A percentile compares a stretch with the other conserved stretches of the same genome.
Evolutionary conservation across 1,284 basidiomycete species (phyloP).

Genomic region (Ceratobasidium sp.): DNA sequence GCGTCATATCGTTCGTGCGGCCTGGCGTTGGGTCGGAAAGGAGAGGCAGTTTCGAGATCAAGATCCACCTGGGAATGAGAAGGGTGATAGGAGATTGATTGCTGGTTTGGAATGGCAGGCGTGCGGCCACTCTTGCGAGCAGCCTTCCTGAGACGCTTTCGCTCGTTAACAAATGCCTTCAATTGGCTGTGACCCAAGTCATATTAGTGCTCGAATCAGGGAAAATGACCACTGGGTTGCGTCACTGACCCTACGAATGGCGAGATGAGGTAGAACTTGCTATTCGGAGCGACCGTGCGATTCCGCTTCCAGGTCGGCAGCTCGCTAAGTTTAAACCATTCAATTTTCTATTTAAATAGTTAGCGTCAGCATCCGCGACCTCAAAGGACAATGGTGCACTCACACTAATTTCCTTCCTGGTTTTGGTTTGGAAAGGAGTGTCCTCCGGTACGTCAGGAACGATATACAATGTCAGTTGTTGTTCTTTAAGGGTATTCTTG

Average conservation of each 20-base stretch:
- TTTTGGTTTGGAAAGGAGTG: slow-evolving; percentile 92
- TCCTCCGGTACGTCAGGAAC: slow-evolving; percentile 92
- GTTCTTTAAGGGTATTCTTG: slow-evolving; percentile 89
- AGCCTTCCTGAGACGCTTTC: slow-evolving; percentile 49
- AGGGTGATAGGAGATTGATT: slow-evolving; percentile 13
- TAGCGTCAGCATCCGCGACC: slow-evolving; percentile 27
- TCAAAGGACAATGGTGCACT: slow-evolving; percentile 55
- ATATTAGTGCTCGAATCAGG: slow-evolving; percentile 34
- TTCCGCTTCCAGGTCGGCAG: slow-evolving; percentile 94
- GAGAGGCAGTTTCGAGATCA: slow-evolving; percentile 39
- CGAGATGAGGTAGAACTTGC: slow-evolving; percentile 95
- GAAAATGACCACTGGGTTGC: slow-evolving; percentile 23
- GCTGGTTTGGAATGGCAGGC: slow-evolving; percentile 21
- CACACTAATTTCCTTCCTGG: slow-evolving; percentile 98
- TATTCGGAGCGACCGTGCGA: slow-evolving; percentile 56
- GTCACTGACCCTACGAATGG: slow-evolving; percentile 90
- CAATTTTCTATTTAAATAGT: slow-evolving; percentile 78
- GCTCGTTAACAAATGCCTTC: slow-evolving; percentile 71
- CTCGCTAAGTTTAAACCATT: slow-evolving; percentile 94
- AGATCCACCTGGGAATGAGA: slow-evolving; percentile 23
- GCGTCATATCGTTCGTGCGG: slow-evolving; percentile 42
- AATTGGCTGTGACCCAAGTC: slow-evolving; percentile 64
- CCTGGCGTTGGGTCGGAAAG: slow-evolving; percentile 41
- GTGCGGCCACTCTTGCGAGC: slow-evolving; percentile 39
- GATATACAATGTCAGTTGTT: slow-evolving; percentile 92